Conservation (phyloP, 2,329 filamentous ascomycete genomes). For the Alternaria sp. region DNA sequence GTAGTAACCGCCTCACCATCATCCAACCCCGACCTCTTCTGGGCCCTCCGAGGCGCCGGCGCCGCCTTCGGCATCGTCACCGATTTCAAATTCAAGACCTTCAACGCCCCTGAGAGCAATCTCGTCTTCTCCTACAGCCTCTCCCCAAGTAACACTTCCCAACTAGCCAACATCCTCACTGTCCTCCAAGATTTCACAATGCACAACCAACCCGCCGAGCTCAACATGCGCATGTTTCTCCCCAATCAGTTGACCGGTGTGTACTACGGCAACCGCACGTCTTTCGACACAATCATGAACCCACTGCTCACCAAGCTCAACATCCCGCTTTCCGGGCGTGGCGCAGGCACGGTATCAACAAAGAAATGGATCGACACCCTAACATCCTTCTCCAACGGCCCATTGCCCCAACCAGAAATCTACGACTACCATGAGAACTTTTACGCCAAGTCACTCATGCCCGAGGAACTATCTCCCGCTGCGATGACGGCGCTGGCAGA, state of each 20-base stretch:
- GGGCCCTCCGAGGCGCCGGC: slow-evolving; percentile 52
- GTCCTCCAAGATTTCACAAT: slow-evolving; percentile 36
- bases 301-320: slow-evolving; percentile 35
- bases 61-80: slow-evolving; percentile 53
- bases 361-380: slow-evolving; percentile 35
- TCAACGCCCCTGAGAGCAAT: slow-evolving; percentile 34
- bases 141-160: slow-evolving; percentile 21
- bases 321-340: slow-evolving; percentile 6
- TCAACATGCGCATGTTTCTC: slow-evolving; percentile 40
- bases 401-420: slow-evolving; percentile 27
- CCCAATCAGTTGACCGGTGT: slow-evolving; percentile 31
- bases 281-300: slow-evolving; percentile 35
- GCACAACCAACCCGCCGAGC: slow-evolving; percentile 32
- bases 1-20: slow-evolving; percentile 47
- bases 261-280: slow-evolving; percentile 36
- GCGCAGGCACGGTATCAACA: slow-evolving; percentile 1
- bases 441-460: slow-evolving; percentile 42
- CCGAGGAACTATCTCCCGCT: slow-evolving; percentile 24
- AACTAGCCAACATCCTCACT: slow-evolving; percentile 28
- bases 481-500: slow-evolving; percentile 31
- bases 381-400: slow-evolving; percentile 30
- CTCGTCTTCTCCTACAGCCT: slow-evolving; percentile 37
- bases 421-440: slow-evolving; percentile 42
- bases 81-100: slow-evolving; percentile 46
- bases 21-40: slow-evolving; percentile 52